Evolutionary conservation across 2,329 filamentous ascomycete species (phyloP), one percentile per base, ranked within the genome.

Genomic region (Microdochium trichocladiopsis): DNA sequence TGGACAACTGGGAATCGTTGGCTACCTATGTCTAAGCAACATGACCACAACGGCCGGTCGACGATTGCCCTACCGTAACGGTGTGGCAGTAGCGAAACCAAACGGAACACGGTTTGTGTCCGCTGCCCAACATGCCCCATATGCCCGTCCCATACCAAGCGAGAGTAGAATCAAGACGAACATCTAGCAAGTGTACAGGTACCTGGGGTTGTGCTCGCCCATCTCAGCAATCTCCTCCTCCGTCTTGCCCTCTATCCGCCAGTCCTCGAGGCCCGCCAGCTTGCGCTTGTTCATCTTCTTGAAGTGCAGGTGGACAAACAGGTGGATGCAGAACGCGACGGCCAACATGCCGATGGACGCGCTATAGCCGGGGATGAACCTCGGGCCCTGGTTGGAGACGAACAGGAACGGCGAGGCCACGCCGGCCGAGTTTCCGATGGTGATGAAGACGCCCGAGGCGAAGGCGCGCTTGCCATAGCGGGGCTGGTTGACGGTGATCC

Each of bases 391-490:
- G 0, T 59, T 57, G 1, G 66, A 64, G 2, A 70, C 68, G 53
- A 79, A 82, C 0, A 80, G 64, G 62, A 85, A 86, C 2, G 80
- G 79, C 1, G 80, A 74, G 68, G 84, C 82, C 31, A 87, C 81
- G 5, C 84, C 84, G 16, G 77, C 76, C 43, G 76, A 73, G 58
- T 87, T 87, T 18, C 82, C 83, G 50, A 84, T 75, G 2, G 75
- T 82, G 11, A 86, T 67, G 58, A 85, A 81, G 51, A 86, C 59
- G 0, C 82, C 83, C 1, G 77, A 82, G 0, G 80, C 82, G 6
- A 80, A 79, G 0, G 83, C 82, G 24, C 84, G 71, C 64, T 86
- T 87, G 8, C 82, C 83, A 56, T 86, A 86, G 5, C 83, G 72
- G 1, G 84, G 83, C 31, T 79, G 73, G 53, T 86, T 87, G 9